Percentiles rank a stretch among this genome's conserved stretches.
Conservation (phyloP, 306 rosid species). For the cucumber (Cucumis sativus) region DNA sequence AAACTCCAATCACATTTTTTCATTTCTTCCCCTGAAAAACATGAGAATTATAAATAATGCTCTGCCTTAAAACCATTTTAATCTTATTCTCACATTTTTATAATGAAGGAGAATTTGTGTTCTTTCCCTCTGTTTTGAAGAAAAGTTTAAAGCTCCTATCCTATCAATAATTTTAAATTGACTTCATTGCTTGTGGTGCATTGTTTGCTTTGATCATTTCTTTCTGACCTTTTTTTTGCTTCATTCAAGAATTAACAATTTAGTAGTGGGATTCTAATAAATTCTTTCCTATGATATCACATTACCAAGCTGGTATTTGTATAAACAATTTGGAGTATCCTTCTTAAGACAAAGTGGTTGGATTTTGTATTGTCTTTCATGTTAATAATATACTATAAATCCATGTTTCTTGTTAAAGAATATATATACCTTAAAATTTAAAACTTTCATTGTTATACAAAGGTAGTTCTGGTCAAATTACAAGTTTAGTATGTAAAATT, state of each 20-base stretch:
- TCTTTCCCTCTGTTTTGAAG: background rate
- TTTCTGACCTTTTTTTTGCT: background rate
- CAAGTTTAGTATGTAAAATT: too few species aligned
- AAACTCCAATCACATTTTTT: slow-evolving; percentile 18
- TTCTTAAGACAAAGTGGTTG: background rate
- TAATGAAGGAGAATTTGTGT: background rate
- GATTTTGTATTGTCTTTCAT: background rate
- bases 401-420: background rate
- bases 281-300: background rate
- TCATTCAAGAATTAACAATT: background rate
- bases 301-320: background rate
- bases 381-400: background rate
- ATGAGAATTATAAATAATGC: background rate
- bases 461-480: background rate
- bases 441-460: background rate
- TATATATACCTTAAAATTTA: background rate
- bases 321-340: background rate
- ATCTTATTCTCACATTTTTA: background rate
- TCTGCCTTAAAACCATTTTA: background rate
- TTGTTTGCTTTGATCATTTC: background rate
- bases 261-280: background rate
- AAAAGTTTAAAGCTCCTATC: background rate
- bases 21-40: slow-evolving; percentile 13
- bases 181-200: background rate
- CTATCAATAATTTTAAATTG: background rate